phyloP scores from a whole-genome alignment of 1,139 yeast genomes.

The Pneumocystis jirovecii region DNA sequence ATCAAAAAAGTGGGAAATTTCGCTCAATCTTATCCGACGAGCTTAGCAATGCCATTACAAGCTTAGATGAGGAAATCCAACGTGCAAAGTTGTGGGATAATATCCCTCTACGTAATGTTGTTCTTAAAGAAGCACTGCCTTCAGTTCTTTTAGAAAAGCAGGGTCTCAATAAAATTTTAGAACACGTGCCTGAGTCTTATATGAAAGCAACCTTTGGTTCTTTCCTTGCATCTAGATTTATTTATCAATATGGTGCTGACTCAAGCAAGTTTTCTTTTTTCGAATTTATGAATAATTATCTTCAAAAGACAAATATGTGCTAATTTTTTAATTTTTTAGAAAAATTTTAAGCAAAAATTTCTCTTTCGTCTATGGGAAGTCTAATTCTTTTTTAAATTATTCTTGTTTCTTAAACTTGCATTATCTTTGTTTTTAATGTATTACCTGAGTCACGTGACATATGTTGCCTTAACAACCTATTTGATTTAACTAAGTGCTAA shows the following conservation, averaged over 20 bases:
- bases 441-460: too few relatives aligned
- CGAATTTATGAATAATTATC: background rate
- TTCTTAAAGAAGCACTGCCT: conserved; percentile 67
- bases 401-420: too few relatives aligned
- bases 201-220: conserved; percentile 84
- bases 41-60: conserved; percentile 73
- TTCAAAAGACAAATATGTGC: background rate
- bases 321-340: background rate
- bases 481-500: too few relatives aligned
- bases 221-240: conserved; percentile 74
- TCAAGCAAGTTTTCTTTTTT: conserved; percentile 22
- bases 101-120: conserved; percentile 55
- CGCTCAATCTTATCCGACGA: conserved; percentile 72
- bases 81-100: conserved; percentile 81
- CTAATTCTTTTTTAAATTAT: too few relatives aligned
- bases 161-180: conserved; percentile 59
- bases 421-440: too few relatives aligned
- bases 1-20: conserved; percentile 49
- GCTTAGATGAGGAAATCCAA: conserved; percentile 76
- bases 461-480: too few relatives aligned
- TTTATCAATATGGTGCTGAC: conserved; percentile 70
- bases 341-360: background rate
- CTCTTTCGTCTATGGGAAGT: background rate
- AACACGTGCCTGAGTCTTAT: conserved; percentile 76
- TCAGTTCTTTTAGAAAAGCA: conserved; percentile 50